phyloP scores from a whole-genome alignment of 305 asterid genomes.

The Fraxinus velutina region DNA sequence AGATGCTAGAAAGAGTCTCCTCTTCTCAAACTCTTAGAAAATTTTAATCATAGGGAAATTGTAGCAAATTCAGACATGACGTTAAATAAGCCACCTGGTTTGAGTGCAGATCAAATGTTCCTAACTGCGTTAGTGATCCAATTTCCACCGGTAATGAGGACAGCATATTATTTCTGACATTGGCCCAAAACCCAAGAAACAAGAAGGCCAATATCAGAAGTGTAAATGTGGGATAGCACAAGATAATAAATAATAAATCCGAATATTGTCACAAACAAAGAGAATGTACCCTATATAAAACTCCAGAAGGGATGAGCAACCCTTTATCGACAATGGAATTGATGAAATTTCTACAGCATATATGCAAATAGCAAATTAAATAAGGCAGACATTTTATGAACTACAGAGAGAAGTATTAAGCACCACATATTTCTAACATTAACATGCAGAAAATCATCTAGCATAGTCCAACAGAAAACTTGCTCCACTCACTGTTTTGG shows the following conservation, averaged over 20 bases:
- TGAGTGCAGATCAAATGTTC: constrained; percentile 94
- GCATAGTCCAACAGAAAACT: constrained; percentile 18
- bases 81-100: constrained; percentile 58
- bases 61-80: constrained; percentile 12
- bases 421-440: not conserved
- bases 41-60: constrained; percentile 1
- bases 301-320: constrained; percentile 79
- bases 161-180: constrained; percentile 63
- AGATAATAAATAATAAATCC: constrained; percentile 12
- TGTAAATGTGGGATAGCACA: constrained; percentile 10
- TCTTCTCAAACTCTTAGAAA: not conserved
- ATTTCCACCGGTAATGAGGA: constrained; percentile 74
- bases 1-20: constrained; percentile 6
- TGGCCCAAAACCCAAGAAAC: constrained; percentile 20
- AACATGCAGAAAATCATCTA: constrained; percentile 1
- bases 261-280: constrained; percentile 14
- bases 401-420: constrained; percentile 16
- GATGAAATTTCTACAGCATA: constrained; percentile 72
- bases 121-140: constrained; percentile 67
- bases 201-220: constrained; percentile 20
- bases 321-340: constrained; percentile 78
- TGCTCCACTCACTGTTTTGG: constrained; percentile 74
- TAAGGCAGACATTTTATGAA: constrained; percentile 5
- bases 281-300: constrained; percentile 75
- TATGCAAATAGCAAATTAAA: constrained; percentile 19